These are phyloP conservation scores for Cordyceps cateniannulata DNA, from an alignment of 2,329 filamentous ascomycete genomes.

Conservation along the genomic window DNA sequence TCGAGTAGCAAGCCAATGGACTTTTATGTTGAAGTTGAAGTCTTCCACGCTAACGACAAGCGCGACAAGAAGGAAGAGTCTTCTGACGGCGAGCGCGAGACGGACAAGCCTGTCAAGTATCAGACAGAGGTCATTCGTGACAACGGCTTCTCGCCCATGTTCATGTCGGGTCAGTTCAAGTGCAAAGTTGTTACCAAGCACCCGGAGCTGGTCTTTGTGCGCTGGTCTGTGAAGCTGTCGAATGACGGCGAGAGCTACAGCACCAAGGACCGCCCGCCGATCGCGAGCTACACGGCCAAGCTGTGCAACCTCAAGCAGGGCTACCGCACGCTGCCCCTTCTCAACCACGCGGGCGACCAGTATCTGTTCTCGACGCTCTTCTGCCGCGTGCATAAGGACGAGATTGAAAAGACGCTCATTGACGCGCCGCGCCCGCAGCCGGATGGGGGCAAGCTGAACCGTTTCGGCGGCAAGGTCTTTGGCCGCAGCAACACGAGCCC, in stretches of 20 bases:
- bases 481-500: constrained; percentile 47
- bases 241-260: constrained; percentile 66
- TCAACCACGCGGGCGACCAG: constrained; percentile 82
- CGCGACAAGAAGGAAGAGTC: constrained; percentile 76
- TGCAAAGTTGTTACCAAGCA: constrained; percentile 89
- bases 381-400: constrained; percentile 70
- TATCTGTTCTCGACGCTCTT: constrained; percentile 94
- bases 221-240: constrained; percentile 86
- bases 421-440: constrained; percentile 35
- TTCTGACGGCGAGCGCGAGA: constrained; percentile 41
- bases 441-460: constrained; percentile 48
- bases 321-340: constrained; percentile 84
- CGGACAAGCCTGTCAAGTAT: constrained; percentile 61
- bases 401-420: constrained; percentile 51
- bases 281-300: constrained; percentile 91
- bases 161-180: constrained; percentile 65
- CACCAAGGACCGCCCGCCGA: constrained; percentile 48
- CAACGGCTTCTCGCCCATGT: constrained; percentile 91
- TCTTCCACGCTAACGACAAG: constrained; percentile 91
- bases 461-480: constrained; percentile 52
- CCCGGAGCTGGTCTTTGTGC: constrained; percentile 86
- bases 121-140: constrained; percentile 75
- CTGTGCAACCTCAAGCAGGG: constrained; percentile 83
- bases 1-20: constrained; percentile 72
- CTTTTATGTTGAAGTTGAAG: constrained; percentile 90